Conservation (phyloP, 768 basidiomycete genomes). For the Trametopsis cervina region DNA sequence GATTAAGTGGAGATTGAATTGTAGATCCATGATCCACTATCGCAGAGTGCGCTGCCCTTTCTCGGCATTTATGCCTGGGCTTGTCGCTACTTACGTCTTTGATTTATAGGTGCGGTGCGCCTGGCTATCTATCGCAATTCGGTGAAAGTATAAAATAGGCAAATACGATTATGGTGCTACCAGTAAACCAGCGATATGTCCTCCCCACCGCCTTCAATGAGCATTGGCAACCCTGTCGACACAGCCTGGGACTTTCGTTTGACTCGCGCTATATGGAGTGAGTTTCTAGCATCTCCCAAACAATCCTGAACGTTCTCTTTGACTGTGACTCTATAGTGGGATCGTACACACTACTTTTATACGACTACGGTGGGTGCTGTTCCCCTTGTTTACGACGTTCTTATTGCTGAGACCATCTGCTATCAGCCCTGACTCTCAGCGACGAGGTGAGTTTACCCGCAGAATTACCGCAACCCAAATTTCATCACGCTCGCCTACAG, state of each 20-base stretch:
- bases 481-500: neutral
- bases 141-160: no score
- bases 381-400: no score
- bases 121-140: neutral
- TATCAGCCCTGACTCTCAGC: constrained; percentile 4
- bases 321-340: neutral
- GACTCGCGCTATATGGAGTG: constrained; percentile 8
- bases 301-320: neutral
- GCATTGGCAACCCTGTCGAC: neutral
- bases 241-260: neutral
- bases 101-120: neutral
- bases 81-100: neutral
- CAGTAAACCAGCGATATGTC: neutral
- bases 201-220: no score
- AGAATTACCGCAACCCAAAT: neutral
- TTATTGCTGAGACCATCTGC: neutral
- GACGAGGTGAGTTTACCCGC: constrained; percentile 4
- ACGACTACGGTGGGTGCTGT: constrained; percentile 7
- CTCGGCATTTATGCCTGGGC: neutral
- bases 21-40: neutral
- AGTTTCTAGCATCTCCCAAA: neutral
- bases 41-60: neutral
- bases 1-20: neutral
- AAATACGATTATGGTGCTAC: neutral
- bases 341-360: constrained; percentile 5